phyloP scores from a whole-genome alignment of 2,329 filamentous ascomycete genomes.

The Fusarium aywerte region DNA sequence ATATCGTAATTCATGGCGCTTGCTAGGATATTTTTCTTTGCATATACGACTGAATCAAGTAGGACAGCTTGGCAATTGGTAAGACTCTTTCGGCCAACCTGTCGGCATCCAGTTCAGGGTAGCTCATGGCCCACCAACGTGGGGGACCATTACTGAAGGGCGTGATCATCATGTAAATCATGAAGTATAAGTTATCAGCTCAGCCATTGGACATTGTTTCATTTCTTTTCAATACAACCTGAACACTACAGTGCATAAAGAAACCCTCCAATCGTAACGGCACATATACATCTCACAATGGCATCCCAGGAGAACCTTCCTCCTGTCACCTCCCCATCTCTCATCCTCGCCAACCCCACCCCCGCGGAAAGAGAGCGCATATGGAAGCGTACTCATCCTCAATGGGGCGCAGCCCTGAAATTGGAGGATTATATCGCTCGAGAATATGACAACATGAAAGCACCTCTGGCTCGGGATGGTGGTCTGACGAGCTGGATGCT shows the following conservation, averaged over 20 bases:
- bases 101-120: conserved; percentile 19
- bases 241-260: background rate
- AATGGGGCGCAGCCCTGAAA: conserved; percentile 69
- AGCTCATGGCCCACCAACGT: conserved; percentile 7
- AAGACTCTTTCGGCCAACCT: conserved; percentile 20
- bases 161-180: background rate
- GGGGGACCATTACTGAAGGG: conserved; percentile 24
- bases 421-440: conserved; percentile 67
- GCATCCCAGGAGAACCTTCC: conserved; percentile 39
- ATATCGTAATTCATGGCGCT: background rate
- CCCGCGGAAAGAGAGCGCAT: conserved; percentile 62
- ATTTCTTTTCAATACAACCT: background rate
- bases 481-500: conserved; percentile 74
- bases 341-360: conserved; percentile 66
- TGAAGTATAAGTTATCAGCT: conserved; percentile 18
- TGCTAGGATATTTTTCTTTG: background rate
- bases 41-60: background rate
- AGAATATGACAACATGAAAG: conserved; percentile 66
- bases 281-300: conserved; percentile 22
- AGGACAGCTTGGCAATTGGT: background rate
- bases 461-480: conserved; percentile 67
- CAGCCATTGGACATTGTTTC: background rate
- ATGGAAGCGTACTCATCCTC: conserved; percentile 65
- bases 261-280: no score
- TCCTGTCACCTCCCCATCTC: conserved; percentile 35